phyloP scores from a whole-genome alignment of 2,329 filamentous ascomycete genomes.

The Phyllosticta citrichinensis region DNA sequence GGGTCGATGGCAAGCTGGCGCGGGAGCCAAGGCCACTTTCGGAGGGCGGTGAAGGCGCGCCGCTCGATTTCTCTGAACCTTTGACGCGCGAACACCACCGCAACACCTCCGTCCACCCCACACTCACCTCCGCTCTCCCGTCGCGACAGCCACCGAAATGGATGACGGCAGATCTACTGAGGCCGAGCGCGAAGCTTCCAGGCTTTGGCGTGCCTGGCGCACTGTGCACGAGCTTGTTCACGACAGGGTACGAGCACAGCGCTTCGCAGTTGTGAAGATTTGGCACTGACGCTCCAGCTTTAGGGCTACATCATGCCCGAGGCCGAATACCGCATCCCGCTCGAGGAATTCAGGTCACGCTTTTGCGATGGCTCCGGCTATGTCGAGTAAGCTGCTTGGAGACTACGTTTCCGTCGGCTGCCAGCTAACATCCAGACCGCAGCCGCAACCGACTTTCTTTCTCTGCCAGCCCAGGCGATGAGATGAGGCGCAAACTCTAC shows the following conservation, averaged over 20 bases:
- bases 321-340: constrained; percentile 75
- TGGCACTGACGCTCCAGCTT: not conserved
- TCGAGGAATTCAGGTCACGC: constrained; percentile 67
- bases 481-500: constrained; percentile 79
- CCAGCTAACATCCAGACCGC: constrained; percentile 11
- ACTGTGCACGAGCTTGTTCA: constrained; percentile 92
- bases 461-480: constrained; percentile 71
- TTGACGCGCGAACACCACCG: constrained; percentile 3
- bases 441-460: constrained; percentile 81
- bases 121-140: not conserved
- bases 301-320: constrained; percentile 91
- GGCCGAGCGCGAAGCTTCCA: constrained; percentile 31
- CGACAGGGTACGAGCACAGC: constrained; percentile 58
- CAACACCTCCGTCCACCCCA: not conserved
- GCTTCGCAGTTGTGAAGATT: not conserved
- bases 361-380: constrained; percentile 65
- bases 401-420: not conserved
- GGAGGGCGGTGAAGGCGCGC: constrained; percentile 20
- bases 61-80: constrained; percentile 9
- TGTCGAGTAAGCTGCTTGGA: constrained; percentile 53
- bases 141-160: constrained; percentile 13
- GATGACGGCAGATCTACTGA: constrained; percentile 11
- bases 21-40: constrained; percentile 10
- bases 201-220: constrained; percentile 87
- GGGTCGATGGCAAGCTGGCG: not conserved